Evolutionary conservation across 352 stramenopile genomes (phyloP), one percentile per base, ranked within the genome.

Genomic region (Globisporangium alternatum): DNA sequence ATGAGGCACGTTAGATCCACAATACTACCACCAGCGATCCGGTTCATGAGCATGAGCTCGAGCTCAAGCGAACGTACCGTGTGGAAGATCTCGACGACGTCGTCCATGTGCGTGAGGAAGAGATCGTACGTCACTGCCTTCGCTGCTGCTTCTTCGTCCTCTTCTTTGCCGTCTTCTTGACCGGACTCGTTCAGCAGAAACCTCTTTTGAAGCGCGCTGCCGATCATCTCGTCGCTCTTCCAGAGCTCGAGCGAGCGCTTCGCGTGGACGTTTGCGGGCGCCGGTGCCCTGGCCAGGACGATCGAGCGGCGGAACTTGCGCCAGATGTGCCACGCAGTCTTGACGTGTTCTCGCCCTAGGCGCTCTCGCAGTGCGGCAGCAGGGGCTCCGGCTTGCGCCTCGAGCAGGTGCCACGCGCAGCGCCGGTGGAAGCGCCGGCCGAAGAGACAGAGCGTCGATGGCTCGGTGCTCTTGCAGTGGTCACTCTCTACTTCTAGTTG

Each of bases 271-370:
- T 90, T 69, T 25, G 75, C 68, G 21, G 58, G 39, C 2, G 30
- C 56, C 61, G 43, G 49, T 21, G 21, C 62, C 57, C 22, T 62
- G 63, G 17, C 31, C 13, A 53, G 30, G n/a, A 48, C 17, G 22
- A 67, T 53, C 21, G 72, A 56, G 15, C 81, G 77, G 19, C 76
- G 69, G 66, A 78, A 90, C 57, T 91, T 91, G 47, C 83, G 76
- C 76, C 78, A 88, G 22, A 87, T 81, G 43, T 87, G 83, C 83
- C 83, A 91, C 41, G 83, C 81, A 13, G 71, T 75, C 60, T 85
- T 86, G 19, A 89, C 81, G 35, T 91, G 83, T 39, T 91, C 80
- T 37, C 67, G 81, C 19, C 68, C 81, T 15, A 90, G 70, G 45
- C 78, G 80, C 1, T 80, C 70, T 39, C 76, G 69, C 51, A 89